Base-by-base conservation (phyloP, 148 eudicot species). In the Spergularia bocconei region DNA sequence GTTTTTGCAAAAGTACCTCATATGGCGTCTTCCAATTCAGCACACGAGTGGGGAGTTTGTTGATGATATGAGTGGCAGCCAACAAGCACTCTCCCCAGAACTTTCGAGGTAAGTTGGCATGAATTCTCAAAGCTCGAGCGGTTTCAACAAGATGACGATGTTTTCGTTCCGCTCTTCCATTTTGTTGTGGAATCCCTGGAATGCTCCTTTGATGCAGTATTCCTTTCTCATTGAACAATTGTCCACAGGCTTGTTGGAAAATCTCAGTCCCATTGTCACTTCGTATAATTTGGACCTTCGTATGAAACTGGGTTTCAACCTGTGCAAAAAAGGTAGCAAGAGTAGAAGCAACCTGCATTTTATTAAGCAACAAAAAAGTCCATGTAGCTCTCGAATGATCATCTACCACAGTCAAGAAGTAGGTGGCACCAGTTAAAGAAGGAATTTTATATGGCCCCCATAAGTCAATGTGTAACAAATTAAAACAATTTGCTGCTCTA, bases 121-220 rank as follows among this genome's bases (percentile, higher is more conserved):
- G 41, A 19, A 63, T 14, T 13, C 67, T 12, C 13, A 63, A 29
- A 13, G 41, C 17, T 2, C 67, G 25, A 29, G 69, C 21, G 7
- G 69, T 65, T 13, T 65, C 69, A 17, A 65, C 14, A 1, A 65
- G 13, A 38, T 38, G 41, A 3, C 23, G 50, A 65, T 65, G 69
- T 39, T 65, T 65, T 33, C 69, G 36, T 33, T 65, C 69, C 14
- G 38, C 69, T 65, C 61, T 17, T 57, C 21, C 23, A 57, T 57
- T 57, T 19, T 57, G 61, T 5, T 57, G 61, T 4, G 61, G 61
- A 17, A 6, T 17, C 0, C 61, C 21, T 16, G 61, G 61, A 17
- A 57, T 5, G 19, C 61, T 57, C 4, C 14, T 65, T 13, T 65
- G 20, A 38, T 65, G 69, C 36, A 65, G 7, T 13, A 65, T 65